Conservation (phyloP, 1,139 yeast genomes). For the Suhomyces bolitotheri region DNA sequence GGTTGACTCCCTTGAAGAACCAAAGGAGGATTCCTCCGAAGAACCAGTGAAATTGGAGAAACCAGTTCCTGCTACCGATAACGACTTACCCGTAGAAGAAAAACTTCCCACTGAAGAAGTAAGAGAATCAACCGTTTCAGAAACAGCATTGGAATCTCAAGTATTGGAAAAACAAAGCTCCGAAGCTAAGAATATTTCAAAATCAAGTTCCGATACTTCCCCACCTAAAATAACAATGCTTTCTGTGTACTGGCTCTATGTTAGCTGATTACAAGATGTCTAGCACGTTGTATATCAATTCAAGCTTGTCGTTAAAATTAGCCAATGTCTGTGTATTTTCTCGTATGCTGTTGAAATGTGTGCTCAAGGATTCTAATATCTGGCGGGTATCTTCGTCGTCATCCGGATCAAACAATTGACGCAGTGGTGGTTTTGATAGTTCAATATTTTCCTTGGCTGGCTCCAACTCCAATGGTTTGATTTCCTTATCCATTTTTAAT, state of each 20-base stretch:
- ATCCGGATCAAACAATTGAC: conserved; percentile 26
- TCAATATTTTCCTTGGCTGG: conserved; percentile 2
- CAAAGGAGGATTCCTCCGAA: neutral
- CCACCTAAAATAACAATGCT: conserved; percentile 18
- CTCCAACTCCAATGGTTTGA: conserved; percentile 1
- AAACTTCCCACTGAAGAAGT: neutral
- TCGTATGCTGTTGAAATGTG: conserved; percentile 22
- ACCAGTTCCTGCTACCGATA: neutral
- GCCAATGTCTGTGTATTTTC: conserved; percentile 22
- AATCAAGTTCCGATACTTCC: neutral
- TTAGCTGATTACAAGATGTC: conserved; percentile 24
- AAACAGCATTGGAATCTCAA: neutral
- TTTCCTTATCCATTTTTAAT: conserved; percentile 12
- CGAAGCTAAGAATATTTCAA: too few relatives aligned
- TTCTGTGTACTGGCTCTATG: conserved; percentile 36
- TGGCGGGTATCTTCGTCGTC: conserved; percentile 26
- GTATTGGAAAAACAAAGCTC: too few relatives aligned
- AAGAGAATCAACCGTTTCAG: neutral
- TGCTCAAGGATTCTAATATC: conserved; percentile 21
- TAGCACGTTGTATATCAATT: conserved; percentile 26
- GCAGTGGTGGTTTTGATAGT: neutral
- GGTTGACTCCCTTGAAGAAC: neutral
- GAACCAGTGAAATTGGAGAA: neutral
- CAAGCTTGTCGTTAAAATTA: conserved; percentile 30
- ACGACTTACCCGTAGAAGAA: neutral